A percentile compares a stretch with the other conserved stretches of the same genome.
Conservation (phyloP, 148 eudicot genomes). For the Rhododendron henanense region DNA sequence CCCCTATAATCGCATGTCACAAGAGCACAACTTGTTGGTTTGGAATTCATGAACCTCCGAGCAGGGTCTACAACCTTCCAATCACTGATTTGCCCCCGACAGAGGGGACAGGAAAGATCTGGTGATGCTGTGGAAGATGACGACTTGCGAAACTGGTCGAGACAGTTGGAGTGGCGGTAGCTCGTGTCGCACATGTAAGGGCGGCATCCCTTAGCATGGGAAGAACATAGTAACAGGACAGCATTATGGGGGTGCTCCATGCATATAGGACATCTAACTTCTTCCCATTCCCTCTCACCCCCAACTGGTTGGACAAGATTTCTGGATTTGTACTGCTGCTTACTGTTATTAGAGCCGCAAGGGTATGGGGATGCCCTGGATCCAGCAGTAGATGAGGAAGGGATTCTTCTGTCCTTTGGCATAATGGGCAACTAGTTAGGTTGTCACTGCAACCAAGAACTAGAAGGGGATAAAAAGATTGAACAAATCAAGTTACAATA, state of each 20-base stretch:
- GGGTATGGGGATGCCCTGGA: conserved; percentile 32
- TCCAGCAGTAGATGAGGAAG: conserved; percentile 18
- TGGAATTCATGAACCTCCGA: conserved; percentile 31
- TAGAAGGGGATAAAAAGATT: not conserved
- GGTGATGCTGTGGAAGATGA: conserved; percentile 2
- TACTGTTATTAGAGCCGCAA: conserved; percentile 13
- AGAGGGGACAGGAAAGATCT: conserved; percentile 34
- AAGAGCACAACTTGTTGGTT: conserved; percentile 31
- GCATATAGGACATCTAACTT: conserved; percentile 28
- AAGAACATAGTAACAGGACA: conserved; percentile 25
- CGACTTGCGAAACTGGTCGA: conserved; percentile 24
- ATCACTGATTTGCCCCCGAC: conserved; percentile 35
- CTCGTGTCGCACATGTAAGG: conserved; percentile 32
- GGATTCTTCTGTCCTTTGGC: conserved; percentile 41
- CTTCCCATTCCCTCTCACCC: conserved; percentile 28
- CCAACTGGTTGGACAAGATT: conserved; percentile 4
- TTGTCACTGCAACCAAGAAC: not conserved
- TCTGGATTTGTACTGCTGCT: not conserved
- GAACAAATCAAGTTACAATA: not conserved
- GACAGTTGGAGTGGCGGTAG: conserved; percentile 26
- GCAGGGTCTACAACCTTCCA: conserved; percentile 29
- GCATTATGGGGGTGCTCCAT: conserved; percentile 32
- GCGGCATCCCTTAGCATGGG: conserved; percentile 29
- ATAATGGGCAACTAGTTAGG: conserved; percentile 14
- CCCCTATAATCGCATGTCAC: conserved; percentile 32